Base-by-base conservation (phyloP, 176 grass and related monocot genomes). In the Hyparrhenia diplandra region DNA sequence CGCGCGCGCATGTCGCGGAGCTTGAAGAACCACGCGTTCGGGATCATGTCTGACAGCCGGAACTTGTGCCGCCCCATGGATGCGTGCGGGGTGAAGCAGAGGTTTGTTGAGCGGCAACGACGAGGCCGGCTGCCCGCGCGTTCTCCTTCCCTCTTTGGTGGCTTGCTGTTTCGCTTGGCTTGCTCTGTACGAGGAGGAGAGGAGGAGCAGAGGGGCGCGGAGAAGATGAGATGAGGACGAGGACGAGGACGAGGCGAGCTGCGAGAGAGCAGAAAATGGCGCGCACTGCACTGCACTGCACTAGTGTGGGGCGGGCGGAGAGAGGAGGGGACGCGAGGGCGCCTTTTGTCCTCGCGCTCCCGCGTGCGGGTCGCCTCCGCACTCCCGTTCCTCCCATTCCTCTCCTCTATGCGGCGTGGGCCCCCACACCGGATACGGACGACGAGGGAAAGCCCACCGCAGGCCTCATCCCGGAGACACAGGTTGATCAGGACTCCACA, bases 1-100 rank as follows among this genome's bases (percentile, higher is more conserved):
- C 86, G 80, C 10, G 46, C 79, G 67, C 92, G 82, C 88, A 91
- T 93, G 79, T 90, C 90, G 7, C 86, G 91, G 27, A 98, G 81
- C 90, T 93, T 98, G 82, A 95, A 95, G 84, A 98, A 95, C 96
- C 96, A 98, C 30, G 88, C 90, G 86, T 98, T 95, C 9, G 96
- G 96, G 52, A 98, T 87, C 90, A 98, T 98, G 86, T 98, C 96
- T 32, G 92, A 95, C 20, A 98, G 36, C 64, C 86, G 85, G 82
- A 98, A 98, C 86, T 88, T 95, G 81, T 88, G 89, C 60, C 76
- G 91, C 23, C 88, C 96, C 96, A 98, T 97, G 54, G 73, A 87
- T 55, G 23, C 71, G 67, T 75, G 78, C 24, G 5, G 10, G 41
- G 41, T 13, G 39, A 41, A 41, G 10, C 39, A 41, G 4, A n/a